Base-by-base conservation (phyloP, 129 eudicot genomes). In the Heracleum sosnowskyi region DNA sequence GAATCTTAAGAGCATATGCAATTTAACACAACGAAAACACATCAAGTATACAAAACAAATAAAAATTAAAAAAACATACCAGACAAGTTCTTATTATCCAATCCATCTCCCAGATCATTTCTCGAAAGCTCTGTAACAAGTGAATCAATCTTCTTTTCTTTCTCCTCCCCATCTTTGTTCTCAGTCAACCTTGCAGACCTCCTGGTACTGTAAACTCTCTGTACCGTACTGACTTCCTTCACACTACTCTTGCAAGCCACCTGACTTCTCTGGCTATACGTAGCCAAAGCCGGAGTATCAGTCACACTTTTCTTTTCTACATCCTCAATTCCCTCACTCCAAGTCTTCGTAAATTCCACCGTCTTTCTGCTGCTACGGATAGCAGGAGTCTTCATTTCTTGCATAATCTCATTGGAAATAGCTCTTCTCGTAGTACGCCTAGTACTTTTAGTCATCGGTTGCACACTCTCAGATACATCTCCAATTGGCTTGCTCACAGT, bases 151-250 rank as follows among this genome's bases (percentile, higher is more conserved):
- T 83, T 74, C 34, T 77, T 62, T 11, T 79, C 60, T 63, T 75
- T 57, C 68, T 53, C 51, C 28, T 51, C 83, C 34, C 10, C 79
- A 69, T 26, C 20, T 47, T 60, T 81, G 81, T 87, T 85, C 63
- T 76, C 87, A 3, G 83, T 64, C 79, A 89, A 79, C 84, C 90
- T 87, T 39, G 84, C 80, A 2, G 97, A 91, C 40, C 89, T 37
- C 72, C 97, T 77, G 6, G 94, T 89, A 85, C 84, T 81, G 79
- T 91, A 87, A 47, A 41, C 77, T 55, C 82, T 80, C 69, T 78
- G 82, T 41, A 84, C 84, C 69, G 76, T 72, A 69, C 26, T 69
- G 51, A 24, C 88, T 63, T 86, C 86, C 74, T 81, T 82, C 33
- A 76, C 26, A 17, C 51, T 26, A 29, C 62, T 57, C 69, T 36